phyloP scores from a whole-genome alignment of 2,329 filamentous ascomycete species.

The Phyllosticta citrichinensis region DNA sequence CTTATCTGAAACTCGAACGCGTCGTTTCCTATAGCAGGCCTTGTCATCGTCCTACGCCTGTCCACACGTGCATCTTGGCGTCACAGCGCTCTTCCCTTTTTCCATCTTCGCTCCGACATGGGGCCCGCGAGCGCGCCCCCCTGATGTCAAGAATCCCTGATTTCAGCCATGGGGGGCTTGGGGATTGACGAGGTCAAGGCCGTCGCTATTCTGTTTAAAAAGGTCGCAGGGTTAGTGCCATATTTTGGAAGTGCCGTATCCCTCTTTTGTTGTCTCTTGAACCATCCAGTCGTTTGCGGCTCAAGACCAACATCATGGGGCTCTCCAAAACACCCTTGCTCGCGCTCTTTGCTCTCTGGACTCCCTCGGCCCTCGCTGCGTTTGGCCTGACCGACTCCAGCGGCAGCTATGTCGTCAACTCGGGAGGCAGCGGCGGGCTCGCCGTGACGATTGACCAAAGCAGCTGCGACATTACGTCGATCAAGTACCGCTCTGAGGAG shows the following conservation, averaged over 20 bases:
- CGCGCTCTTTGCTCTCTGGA: background rate
- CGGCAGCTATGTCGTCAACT: slow-evolving; percentile 24
- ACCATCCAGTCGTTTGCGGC: background rate
- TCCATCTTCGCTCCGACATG: background rate
- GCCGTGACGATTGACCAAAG: slow-evolving; percentile 28
- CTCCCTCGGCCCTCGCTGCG: slow-evolving; percentile 19
- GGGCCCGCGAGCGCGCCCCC: background rate
- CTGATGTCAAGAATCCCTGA: background rate
- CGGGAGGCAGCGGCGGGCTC: slow-evolving; percentile 24
- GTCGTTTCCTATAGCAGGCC: background rate
- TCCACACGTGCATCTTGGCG: background rate
- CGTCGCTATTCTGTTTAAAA: background rate
- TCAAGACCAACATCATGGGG: slow-evolving; percentile 38
- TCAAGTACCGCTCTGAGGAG: slow-evolving; percentile 50
- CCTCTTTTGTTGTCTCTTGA: background rate
- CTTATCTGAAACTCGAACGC: background rate
- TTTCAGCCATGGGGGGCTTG: background rate
- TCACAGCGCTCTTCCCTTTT: background rate
- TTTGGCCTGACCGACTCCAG: slow-evolving; percentile 26
- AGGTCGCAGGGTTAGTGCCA: background rate
- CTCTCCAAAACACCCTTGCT: slow-evolving; percentile 36
- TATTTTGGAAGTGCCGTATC: background rate
- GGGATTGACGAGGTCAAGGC: background rate
- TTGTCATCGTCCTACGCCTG: background rate
- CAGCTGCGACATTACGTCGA: slow-evolving; percentile 55